Evolutionary conservation across 2,329 filamentous ascomycete species (phyloP).

Genomic region (Colletotrichum nymphaeae): DNA sequence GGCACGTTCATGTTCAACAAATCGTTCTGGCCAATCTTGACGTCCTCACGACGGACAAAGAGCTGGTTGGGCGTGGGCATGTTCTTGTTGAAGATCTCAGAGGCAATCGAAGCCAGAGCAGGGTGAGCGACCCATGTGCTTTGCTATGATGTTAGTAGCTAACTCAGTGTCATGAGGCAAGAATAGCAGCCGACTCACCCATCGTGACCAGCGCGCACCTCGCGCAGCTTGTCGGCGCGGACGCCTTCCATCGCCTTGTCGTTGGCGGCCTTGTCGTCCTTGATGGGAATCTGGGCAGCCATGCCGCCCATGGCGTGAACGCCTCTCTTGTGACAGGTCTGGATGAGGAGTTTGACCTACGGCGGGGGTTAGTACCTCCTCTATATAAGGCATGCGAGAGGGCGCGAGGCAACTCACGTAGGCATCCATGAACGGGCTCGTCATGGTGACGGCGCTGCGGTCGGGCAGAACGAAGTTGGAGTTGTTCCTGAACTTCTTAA

Average conservation of each 20-base stretch:
- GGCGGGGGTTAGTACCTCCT: conserved; percentile 1
- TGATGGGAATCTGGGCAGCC: conserved; percentile 99
- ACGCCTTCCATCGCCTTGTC: conserved; percentile 95
- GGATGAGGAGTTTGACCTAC: conserved; percentile 88
- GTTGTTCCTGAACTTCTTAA: conserved; percentile 99
- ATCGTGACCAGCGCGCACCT: conserved; percentile 95
- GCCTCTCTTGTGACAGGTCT: conserved; percentile 95
- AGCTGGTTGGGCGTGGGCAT: conserved; percentile 99
- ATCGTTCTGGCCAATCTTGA: conserved; percentile 86
- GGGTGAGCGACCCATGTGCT: conserved; percentile 97
- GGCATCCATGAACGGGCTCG: conserved; percentile 96
- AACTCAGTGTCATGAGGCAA: not conserved
- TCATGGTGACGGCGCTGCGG: conserved; percentile 94
- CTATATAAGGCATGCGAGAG: not conserved
- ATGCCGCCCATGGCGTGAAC: conserved; percentile 99
- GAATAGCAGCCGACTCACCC: conserved; percentile 50
- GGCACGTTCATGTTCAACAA: conserved; percentile 98
- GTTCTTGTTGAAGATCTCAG: conserved; percentile 95
- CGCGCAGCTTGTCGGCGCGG: conserved; percentile 93
- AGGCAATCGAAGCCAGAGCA: conserved; percentile 86
- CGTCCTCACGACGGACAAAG: conserved; percentile 86
- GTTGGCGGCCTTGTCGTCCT: conserved; percentile 91
- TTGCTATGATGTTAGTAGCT: conserved; percentile 45
- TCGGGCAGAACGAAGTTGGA: conserved; percentile 93
- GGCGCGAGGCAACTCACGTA: conserved; percentile 65